Conservation (phyloP, 768 basidiomycete species). For the Mrakia frigida region DNA sequence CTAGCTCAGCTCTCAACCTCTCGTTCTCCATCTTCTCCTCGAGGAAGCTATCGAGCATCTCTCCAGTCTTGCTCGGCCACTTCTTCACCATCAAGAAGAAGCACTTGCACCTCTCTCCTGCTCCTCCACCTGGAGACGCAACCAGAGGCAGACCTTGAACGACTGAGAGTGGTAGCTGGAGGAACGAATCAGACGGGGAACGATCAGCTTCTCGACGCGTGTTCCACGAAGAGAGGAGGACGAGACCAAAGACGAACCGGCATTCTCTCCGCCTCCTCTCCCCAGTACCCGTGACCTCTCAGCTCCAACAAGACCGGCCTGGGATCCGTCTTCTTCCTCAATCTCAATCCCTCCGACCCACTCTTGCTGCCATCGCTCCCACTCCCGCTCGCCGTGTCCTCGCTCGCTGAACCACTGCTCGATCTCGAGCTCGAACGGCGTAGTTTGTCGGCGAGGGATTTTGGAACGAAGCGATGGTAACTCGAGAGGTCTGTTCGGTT, state of each 20-base stretch:
- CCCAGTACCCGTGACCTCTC: conserved; percentile 33
- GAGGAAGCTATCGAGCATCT: conserved; percentile 57
- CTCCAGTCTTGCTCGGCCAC: conserved; percentile 66
- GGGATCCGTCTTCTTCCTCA: not conserved
- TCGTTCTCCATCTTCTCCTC: conserved; percentile 88
- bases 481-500: conserved; percentile 51
- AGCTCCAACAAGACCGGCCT: conserved; percentile 28
- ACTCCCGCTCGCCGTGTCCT: not conserved
- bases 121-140: not conserved
- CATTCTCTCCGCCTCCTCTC: conserved; percentile 27
- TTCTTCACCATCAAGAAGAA: conserved; percentile 72
- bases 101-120: conserved; percentile 46
- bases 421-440: conserved; percentile 34
- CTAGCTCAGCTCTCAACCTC: conserved; percentile 58
- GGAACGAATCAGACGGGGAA: not conserved
- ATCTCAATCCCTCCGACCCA: not conserved
- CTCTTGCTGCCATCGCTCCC: conserved; percentile 39
- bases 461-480: conserved; percentile 56
- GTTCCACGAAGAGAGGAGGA: no score
- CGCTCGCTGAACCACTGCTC: not conserved
- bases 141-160: conserved; percentile 1
- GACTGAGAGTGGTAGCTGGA: conserved; percentile 7
- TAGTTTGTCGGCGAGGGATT: not conserved
- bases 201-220: not conserved
- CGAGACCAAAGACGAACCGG: conserved; percentile 5